phyloP scores from a whole-genome alignment of 2,329 filamentous ascomycete genomes.

The Fusarium tjaetaba region DNA sequence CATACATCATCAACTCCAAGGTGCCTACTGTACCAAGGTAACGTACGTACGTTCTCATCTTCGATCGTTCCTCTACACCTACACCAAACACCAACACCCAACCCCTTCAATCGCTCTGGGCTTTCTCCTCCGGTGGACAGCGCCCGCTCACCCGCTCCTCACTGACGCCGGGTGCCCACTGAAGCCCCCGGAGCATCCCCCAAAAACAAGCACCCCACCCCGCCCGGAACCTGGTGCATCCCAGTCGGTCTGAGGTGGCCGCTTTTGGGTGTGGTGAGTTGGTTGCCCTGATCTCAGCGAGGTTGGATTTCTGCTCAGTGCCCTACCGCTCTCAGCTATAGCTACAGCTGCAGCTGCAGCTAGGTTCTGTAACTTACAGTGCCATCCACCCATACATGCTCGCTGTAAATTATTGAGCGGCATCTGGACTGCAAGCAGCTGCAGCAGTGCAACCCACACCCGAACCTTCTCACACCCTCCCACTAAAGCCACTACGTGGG shows the following conservation, averaged over 20 bases:
- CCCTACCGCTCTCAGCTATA: conserved; percentile 27
- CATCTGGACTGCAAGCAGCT: conserved; percentile 36
- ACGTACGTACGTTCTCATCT: not conserved
- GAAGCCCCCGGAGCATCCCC: conserved; percentile 18
- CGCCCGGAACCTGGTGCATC: conserved; percentile 21
- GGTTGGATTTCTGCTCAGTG: conserved; percentile 25
- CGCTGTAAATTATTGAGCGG: conserved; percentile 31
- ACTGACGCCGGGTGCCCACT: too few species aligned
- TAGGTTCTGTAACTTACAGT: conserved; percentile 2
- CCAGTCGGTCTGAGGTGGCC: conserved; percentile 25
- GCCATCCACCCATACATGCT: not conserved
- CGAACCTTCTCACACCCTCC: conserved; percentile 37
- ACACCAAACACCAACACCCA: not conserved
- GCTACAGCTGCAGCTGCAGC: not conserved
- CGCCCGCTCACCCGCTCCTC: too few species aligned
- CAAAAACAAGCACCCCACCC: conserved; percentile 35
- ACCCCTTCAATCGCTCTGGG: conserved; percentile 1
- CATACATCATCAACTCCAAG: not conserved
- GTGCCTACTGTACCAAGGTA: not conserved
- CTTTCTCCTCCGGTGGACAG: conserved; percentile 5
- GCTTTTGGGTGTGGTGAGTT: conserved; percentile 27
- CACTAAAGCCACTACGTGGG: conserved; percentile 35
- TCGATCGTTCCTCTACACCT: not conserved
- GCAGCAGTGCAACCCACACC: conserved; percentile 40
- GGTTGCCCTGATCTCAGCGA: conserved; percentile 27